Evolutionary conservation across 225 moss, liverwort and hornwort species (phyloP), one percentile per base, ranked within the genome.

Genomic region (Pseudisothecium myosuroides): DNA sequence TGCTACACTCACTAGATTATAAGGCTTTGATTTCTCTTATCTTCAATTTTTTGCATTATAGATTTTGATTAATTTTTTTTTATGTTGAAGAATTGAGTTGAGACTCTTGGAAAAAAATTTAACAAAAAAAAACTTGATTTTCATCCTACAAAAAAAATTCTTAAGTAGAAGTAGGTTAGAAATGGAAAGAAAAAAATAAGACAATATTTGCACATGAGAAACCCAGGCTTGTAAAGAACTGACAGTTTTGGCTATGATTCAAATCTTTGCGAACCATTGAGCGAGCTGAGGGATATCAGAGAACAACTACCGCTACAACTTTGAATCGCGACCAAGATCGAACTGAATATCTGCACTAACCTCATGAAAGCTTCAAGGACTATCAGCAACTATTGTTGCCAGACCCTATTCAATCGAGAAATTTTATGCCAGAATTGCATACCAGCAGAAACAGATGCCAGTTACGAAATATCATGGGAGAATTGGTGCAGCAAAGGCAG

Each of bases 401-500:
- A 81, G 55, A 63, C 54, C 34, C 61, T 19, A 50, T 34, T 73
- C 6, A 18, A 85, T 32, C 9, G 45, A 18, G 36, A 37, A 17
- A 37, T 26, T 47, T 45, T 19, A 23, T 67, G 47, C 47, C 16
- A n/a, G 29, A 22, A 34, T 58, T 52, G 32, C 43, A 74, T 54
- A 41, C 54, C 61, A 60, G 17, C 4, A 66, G 65, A 58, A 24
- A 39, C 11, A 47, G 72, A 17, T 68, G 63, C 50, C 85, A n/a
- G 64, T 37, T 85, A 71, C 39, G 37, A 61, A 47, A 74, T 20
- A 76, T 83, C 56, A 43, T 62, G 76, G 37, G 80, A 85, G 83
- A 72, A 31, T 15, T 72, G 69, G 65, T 88, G 86, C 83, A 89
- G 74, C 86, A 91, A 68, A 19, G 92, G 88, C 61, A 93, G 62